Evolutionary conservation across 129 eudicot genomes (phyloP).

Genomic region (Glebionis coronaria): DNA sequence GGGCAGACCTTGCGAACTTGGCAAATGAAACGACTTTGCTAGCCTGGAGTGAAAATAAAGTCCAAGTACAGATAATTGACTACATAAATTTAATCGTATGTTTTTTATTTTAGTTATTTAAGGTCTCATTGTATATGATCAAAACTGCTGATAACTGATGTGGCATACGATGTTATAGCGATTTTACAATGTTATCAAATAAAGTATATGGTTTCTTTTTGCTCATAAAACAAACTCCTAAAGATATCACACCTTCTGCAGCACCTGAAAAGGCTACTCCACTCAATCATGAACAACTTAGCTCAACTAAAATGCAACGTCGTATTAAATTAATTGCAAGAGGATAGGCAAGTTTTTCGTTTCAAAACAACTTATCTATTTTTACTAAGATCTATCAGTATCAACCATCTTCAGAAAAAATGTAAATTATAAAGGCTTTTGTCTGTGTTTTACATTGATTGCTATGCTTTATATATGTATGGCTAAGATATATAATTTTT

Average conservation of each 20-base stretch:
- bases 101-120: too few relatives aligned
- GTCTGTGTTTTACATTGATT: not conserved
- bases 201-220: too few relatives aligned
- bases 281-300: slow-evolving; percentile 54
- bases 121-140: too few relatives aligned
- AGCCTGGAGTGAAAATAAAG: too few relatives aligned
- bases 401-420: not conserved
- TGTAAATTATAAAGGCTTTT: not conserved
- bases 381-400: not conserved
- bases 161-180: too few relatives aligned
- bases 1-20: too few relatives aligned
- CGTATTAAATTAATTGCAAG: slow-evolving; percentile 75
- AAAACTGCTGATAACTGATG: too few relatives aligned
- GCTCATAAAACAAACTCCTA: too few relatives aligned
- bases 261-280: slow-evolving; percentile 42
- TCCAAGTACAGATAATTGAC: too few relatives aligned
- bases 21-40: too few relatives aligned
- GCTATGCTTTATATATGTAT: slow-evolving; percentile 10
- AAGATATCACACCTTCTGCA: slow-evolving; percentile 42
- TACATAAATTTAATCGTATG: too few relatives aligned
- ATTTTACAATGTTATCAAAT: too few relatives aligned
- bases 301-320: slow-evolving; percentile 65
- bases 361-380: not conserved
- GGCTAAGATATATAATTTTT: slow-evolving; percentile 7
- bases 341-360: slow-evolving; percentile 51